Conservation (phyloP, 352 stramenopile genomes). For the Globisporangium cystogenes region DNA sequence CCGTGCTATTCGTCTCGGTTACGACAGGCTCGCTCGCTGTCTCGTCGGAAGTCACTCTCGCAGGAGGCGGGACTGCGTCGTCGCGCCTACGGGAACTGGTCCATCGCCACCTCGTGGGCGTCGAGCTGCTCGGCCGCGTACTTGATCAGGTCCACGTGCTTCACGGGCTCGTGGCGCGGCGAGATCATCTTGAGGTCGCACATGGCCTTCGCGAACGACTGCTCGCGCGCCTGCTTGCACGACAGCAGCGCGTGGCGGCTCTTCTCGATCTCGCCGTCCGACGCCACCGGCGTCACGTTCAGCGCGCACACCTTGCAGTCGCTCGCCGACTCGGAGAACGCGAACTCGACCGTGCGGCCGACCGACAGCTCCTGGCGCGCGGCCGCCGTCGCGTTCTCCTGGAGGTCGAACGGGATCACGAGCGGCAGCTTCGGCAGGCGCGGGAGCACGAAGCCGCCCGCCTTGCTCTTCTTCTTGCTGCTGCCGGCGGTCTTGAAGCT, state of each 20-base stretch:
- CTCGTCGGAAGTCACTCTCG: background rate
- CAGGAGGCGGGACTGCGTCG: background rate
- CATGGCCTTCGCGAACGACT: constrained; percentile 75
- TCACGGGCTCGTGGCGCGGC: constrained; percentile 68
- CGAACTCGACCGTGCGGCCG: constrained; percentile 70
- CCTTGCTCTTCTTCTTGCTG: constrained; percentile 11
- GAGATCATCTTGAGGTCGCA: constrained; percentile 72
- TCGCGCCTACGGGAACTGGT: constrained; percentile 55
- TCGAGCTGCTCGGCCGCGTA: constrained; percentile 77
- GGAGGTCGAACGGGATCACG: constrained; percentile 64
- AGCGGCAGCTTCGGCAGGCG: constrained; percentile 48
- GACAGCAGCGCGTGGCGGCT: constrained; percentile 63
- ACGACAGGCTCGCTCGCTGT: no score
- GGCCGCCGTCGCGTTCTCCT: constrained; percentile 30
- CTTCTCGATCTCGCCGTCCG: constrained; percentile 58
- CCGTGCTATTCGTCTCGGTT: no score
- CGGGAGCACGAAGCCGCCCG: background rate
- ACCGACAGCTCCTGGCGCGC: constrained; percentile 46
- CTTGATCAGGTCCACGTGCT: constrained; percentile 81
- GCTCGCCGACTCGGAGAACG: constrained; percentile 24
- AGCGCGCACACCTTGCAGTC: constrained; percentile 30
- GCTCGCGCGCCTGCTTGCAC: constrained; percentile 68
- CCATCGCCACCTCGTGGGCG: constrained; percentile 46
- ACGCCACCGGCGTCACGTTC: constrained; percentile 56
- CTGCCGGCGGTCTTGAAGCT: constrained; percentile 7